Percentiles rank a stretch among this genome's conserved stretches.
phyloP scores from a whole-genome alignment of 352 stramenopile species.

The Phytophthora ohioensis region DNA sequence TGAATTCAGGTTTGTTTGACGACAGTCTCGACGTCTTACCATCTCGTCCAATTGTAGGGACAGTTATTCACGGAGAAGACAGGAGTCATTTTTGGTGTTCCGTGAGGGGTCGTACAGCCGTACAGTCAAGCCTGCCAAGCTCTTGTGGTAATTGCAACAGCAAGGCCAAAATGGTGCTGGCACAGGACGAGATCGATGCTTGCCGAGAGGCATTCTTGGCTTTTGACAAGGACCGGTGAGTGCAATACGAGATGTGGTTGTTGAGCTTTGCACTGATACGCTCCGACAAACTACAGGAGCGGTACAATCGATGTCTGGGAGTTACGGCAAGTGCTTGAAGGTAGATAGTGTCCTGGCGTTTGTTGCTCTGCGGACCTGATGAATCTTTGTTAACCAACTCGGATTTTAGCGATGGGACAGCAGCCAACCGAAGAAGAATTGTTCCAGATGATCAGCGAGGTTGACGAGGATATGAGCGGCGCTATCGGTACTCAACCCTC shows the following conservation, averaged over 20 bases:
- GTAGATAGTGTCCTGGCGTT: slow-evolving; percentile 28
- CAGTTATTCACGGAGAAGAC: not conserved
- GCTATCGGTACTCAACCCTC: slow-evolving; percentile 77
- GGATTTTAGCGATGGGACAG: slow-evolving; percentile 93
- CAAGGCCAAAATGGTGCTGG: slow-evolving; percentile 74
- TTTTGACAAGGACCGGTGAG: slow-evolving; percentile 96
- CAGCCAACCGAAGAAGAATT: slow-evolving; percentile 98
- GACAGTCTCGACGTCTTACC: not conserved
- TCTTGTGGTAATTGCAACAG: not conserved
- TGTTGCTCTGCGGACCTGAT: not conserved
- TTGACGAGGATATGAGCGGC: slow-evolving; percentile 94
- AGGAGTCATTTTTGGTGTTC: slow-evolving; percentile 23
- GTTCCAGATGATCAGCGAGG: slow-evolving; percentile 96
- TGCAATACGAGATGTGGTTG: not conserved
- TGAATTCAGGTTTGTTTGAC: not conserved
- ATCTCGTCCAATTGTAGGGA: not conserved
- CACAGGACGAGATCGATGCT: slow-evolving; percentile 96
- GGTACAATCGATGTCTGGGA: slow-evolving; percentile 97
- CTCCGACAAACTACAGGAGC: slow-evolving; percentile 49
- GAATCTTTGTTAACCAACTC: not conserved
- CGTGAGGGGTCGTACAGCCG: slow-evolving; percentile 29
- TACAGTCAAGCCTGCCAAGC: not conserved
- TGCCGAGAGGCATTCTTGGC: slow-evolving; percentile 97
- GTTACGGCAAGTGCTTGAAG: slow-evolving; percentile 93
- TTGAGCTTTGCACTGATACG: not conserved